phyloP scores from a whole-genome alignment of 2,329 filamentous ascomycete species.

The Sclerotinia nivalis region DNA sequence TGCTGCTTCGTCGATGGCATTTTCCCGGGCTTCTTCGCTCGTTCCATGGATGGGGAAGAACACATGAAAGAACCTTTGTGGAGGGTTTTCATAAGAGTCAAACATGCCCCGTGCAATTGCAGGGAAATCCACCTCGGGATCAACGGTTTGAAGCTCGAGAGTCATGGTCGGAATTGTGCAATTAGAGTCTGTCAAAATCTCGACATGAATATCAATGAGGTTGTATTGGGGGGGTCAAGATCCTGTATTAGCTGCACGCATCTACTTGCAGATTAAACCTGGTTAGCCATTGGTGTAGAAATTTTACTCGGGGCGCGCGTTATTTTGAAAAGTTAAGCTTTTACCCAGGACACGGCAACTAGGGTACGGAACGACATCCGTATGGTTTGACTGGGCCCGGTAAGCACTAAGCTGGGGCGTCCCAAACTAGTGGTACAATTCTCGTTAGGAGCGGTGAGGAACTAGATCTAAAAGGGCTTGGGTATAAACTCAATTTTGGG shows the following conservation, averaged over 20 bases:
- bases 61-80: conserved; percentile 19
- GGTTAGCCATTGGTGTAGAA: neutral
- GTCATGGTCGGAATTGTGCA: neutral
- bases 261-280: neutral
- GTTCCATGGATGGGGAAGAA: conserved; percentile 22
- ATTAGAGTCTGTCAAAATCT: neutral
- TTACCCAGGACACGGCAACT: neutral
- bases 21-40: conserved; percentile 16
- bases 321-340: neutral
- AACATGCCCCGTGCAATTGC: conserved; percentile 34
- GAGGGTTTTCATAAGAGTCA: conserved; percentile 20
- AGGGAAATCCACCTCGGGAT: conserved; percentile 27
- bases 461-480: neutral
- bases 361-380: neutral
- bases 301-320: neutral
- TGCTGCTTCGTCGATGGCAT: conserved; percentile 24
- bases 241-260: neutral
- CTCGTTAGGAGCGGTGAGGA: too few relatives aligned
- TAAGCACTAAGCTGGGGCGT: neutral
- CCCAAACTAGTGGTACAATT: neutral
- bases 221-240: neutral
- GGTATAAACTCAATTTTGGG: neutral
- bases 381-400: neutral
- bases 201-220: neutral
- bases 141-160: conserved; percentile 16